Evolutionary conservation across 306 rosid genomes (phyloP).

Genomic region (Herpetospermum pedunculosum): DNA sequence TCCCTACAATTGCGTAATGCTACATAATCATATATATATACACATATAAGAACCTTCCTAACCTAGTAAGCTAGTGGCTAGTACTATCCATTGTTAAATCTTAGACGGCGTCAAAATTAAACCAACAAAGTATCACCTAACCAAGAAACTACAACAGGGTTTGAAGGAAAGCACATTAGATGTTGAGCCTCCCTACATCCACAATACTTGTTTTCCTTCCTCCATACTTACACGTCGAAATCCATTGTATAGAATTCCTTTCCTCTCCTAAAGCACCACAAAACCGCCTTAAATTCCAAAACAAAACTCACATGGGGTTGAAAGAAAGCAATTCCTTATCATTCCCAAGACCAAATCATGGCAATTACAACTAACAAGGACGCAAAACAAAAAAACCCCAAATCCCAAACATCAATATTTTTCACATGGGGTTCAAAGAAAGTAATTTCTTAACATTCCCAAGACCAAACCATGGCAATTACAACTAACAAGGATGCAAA

Average conservation of each 20-base stretch:
- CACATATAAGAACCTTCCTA: too few relatives aligned
- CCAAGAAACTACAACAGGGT: not conserved
- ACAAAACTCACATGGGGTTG: not conserved
- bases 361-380: not conserved
- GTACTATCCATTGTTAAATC: not conserved
- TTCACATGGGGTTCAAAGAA: not conserved
- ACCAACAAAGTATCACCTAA: not conserved
- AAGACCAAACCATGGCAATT: not conserved
- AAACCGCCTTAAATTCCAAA: not conserved
- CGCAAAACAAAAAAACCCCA: not conserved
- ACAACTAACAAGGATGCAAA: not conserved
- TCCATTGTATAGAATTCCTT: not conserved
- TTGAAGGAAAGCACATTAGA: not conserved
- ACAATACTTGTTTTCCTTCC: not conserved
- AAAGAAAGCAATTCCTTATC: not conserved
- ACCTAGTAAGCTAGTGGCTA: too few relatives aligned
- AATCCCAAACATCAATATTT: not conserved
- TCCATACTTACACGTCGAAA: not conserved
- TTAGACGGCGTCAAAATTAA: not conserved
- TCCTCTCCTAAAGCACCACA: too few relatives aligned
- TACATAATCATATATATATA: too few relatives aligned
- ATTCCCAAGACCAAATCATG: not conserved
- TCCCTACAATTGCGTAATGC: not conserved
- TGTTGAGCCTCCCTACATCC: not conserved
- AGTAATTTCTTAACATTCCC: not conserved